Evolutionary conservation across 1,284 basidiomycete genomes (phyloP).

Genomic region (Austroboletus novae-zelandiae): DNA sequence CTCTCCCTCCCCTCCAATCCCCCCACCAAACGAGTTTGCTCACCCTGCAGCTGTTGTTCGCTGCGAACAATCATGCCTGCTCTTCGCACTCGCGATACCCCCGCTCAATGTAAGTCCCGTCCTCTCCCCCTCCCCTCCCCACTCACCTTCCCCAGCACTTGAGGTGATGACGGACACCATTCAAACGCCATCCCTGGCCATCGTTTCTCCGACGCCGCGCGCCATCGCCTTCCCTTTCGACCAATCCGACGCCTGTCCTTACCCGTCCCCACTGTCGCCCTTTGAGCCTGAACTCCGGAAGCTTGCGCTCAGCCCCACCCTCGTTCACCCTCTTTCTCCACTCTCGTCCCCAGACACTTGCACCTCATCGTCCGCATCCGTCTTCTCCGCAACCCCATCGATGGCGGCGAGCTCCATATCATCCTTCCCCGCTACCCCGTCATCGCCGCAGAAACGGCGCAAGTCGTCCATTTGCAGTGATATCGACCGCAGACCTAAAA

Average conservation of each 20-base stretch:
- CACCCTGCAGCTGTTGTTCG: conserved; percentile 31
- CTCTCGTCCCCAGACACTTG: conserved; percentile 32
- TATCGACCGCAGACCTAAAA: conserved; percentile 66
- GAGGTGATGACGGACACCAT: conserved; percentile 68
- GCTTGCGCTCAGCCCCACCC: conserved; percentile 46
- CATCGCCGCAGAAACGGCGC: conserved; percentile 53
- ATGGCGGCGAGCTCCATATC: conserved; percentile 22
- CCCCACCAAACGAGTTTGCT: conserved; percentile 34
- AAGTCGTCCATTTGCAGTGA: conserved; percentile 58
- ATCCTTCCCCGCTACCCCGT: conserved; percentile 31
- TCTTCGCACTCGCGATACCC: conserved; percentile 69
- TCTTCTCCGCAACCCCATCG: conserved; percentile 39
- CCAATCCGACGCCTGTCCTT: conserved; percentile 55
- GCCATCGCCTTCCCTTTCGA: conserved; percentile 67
- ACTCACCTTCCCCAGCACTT: conserved; percentile 52
- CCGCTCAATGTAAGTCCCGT: conserved; percentile 51
- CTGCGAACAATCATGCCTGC: conserved; percentile 64
- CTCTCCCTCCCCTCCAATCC: conserved; percentile 28
- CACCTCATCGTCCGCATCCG: conserved; percentile 35
- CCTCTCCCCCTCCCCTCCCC: conserved; percentile 1
- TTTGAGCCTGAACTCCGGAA: conserved; percentile 66
- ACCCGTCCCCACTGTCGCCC: conserved; percentile 64
- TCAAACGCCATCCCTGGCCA: conserved; percentile 56
- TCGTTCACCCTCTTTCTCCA: conserved; percentile 50
- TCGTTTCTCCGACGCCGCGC: conserved; percentile 75